A percentile compares a stretch with the other conserved stretches of the same genome.
These are phyloP conservation scores for Daedaleopsis nitida DNA, from an alignment of 768 basidiomycete genomes.

Conservation along the genomic window DNA sequence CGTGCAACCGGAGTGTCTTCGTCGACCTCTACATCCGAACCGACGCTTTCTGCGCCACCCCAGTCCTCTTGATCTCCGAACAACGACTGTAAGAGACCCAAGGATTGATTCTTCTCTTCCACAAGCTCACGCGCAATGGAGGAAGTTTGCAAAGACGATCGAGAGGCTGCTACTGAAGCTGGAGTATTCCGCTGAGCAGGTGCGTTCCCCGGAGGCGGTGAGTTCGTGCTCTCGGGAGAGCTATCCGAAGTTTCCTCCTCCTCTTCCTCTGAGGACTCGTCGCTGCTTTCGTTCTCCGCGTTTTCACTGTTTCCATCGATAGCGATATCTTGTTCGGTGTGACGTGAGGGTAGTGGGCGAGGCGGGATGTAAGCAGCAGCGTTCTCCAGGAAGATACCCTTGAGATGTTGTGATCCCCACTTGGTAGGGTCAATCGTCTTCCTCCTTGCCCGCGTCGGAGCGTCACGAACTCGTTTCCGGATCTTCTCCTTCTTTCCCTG, in stretches of 20 bases:
- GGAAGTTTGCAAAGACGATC: neutral
- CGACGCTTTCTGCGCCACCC: constrained; percentile 60
- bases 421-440: constrained; percentile 72
- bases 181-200: neutral
- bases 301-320: neutral
- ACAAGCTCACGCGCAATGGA: constrained; percentile 33
- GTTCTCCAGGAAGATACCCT: constrained; percentile 61
- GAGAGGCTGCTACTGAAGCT: constrained; percentile 9
- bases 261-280: constrained; percentile 10
- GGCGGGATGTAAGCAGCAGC: constrained; percentile 6
- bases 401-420: constrained; percentile 71
- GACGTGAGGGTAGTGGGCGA: neutral
- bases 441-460: constrained; percentile 58
- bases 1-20: constrained; percentile 16
- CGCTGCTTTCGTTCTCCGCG: neutral
- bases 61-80: constrained; percentile 58
- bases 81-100: constrained; percentile 52
- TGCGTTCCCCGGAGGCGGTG: neutral
- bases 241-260: neutral
- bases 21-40: constrained; percentile 51
- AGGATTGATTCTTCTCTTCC: constrained; percentile 46
- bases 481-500: constrained; percentile 30
- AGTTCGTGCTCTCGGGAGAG: neutral
- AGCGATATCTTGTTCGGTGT: too few relatives aligned
- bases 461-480: constrained; percentile 48